A percentile compares a stretch with the other conserved stretches of the same genome.
Evolutionary conservation across 2,329 filamentous ascomycete genomes (phyloP).

Genomic region (Cladorrhinum sp.): DNA sequence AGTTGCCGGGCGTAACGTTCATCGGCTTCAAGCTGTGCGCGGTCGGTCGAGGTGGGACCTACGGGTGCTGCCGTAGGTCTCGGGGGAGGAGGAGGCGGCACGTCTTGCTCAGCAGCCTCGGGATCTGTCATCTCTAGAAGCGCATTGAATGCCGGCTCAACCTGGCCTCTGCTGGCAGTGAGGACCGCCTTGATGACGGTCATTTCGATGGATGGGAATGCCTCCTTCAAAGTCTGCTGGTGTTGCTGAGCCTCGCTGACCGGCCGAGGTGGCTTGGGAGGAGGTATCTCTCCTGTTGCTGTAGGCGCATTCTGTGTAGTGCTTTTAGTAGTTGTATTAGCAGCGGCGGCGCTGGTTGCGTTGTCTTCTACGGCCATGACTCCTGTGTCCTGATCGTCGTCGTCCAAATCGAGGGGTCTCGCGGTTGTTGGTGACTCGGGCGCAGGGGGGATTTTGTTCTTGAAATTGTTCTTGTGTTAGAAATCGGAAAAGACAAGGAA

Average conservation of each 20-base stretch:
- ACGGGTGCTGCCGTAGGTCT: constrained; percentile 54
- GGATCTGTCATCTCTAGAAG: constrained; percentile 83
- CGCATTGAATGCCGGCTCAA: constrained; percentile 95
- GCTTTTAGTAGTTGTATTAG: too few relatives aligned
- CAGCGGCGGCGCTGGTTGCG: constrained; percentile 26
- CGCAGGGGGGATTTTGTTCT: constrained; percentile 44
- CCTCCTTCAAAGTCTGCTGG: constrained; percentile 84
- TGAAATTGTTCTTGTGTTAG: background rate
- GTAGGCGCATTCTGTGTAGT: constrained; percentile 33
- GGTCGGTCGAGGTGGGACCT: constrained; percentile 47
- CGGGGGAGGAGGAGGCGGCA: constrained; percentile 77
- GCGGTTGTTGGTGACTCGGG: constrained; percentile 66
- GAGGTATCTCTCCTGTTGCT: constrained; percentile 46
- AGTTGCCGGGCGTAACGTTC: constrained; percentile 59
- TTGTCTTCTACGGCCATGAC: constrained; percentile 43
- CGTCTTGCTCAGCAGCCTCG: constrained; percentile 56
- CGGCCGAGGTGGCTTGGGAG: constrained; percentile 82
- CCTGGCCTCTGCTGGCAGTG: constrained; percentile 76
- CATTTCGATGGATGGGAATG: constrained; percentile 80
- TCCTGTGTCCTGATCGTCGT: constrained; percentile 66
- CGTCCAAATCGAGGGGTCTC: constrained; percentile 64
- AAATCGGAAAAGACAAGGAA: background rate
- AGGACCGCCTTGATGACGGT: constrained; percentile 84
- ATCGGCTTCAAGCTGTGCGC: constrained; percentile 65
- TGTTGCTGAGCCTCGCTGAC: constrained; percentile 79